Evolutionary conservation across 495 filamentous ascomycete species (phyloP).

Genomic region (Antarctomyces pellizariae): DNA sequence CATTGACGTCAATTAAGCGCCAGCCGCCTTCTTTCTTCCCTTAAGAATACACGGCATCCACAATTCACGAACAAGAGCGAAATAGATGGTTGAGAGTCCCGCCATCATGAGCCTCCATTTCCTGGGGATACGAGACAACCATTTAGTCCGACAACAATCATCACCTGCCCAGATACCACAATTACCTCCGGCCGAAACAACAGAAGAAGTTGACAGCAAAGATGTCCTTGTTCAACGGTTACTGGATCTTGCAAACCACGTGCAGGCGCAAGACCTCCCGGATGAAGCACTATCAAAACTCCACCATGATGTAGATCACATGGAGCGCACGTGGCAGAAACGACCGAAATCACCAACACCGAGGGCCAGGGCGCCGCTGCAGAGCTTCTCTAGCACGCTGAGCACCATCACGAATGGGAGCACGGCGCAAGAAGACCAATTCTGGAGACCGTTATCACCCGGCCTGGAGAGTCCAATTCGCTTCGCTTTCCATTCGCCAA

Average conservation of each 20-base stretch:
- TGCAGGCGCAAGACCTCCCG: constrained; percentile 9
- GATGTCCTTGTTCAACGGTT: constrained; percentile 25
- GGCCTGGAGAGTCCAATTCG: constrained; percentile 5
- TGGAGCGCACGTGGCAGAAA: constrained; percentile 4
- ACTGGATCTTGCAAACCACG: constrained; percentile 18
- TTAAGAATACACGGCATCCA: too few relatives aligned
- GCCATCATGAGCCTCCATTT: constrained; percentile 11
- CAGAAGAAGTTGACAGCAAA: too few relatives aligned
- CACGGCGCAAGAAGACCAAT: constrained; percentile 4
- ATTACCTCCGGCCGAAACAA: too few relatives aligned
- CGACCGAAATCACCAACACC: neutral
- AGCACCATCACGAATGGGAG: neutral
- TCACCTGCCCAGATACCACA: too few relatives aligned
- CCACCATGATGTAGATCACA: constrained; percentile 8
- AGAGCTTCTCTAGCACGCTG: constrained; percentile 2
- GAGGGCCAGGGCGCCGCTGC: neutral
- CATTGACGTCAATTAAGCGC: too few relatives aligned
- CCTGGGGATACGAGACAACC: too few relatives aligned
- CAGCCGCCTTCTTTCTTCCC: too few relatives aligned
- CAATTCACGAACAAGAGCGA: too few relatives aligned
- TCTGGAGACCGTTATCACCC: constrained; percentile 8
- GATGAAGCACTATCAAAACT: constrained; percentile 6
- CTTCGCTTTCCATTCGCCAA: constrained; percentile 1
- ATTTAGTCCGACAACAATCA: too few relatives aligned
- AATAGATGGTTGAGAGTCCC: too few relatives aligned